Evolutionary conservation across 257 asterid species (phyloP), one percentile per base, ranked within the genome.

Genomic region (Solanum chmielewskii): DNA sequence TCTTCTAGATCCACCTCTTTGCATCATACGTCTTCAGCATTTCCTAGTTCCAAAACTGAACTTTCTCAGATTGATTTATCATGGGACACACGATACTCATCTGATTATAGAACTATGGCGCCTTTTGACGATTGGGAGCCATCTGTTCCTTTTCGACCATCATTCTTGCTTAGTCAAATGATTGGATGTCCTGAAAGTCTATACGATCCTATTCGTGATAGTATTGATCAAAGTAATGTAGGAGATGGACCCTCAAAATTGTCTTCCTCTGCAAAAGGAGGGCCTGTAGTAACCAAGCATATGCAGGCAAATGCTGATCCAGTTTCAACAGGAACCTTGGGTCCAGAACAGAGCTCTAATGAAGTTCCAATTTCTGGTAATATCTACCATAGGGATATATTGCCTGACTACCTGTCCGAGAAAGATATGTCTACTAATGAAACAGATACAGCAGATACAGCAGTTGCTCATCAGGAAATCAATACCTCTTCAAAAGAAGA

Each of bases 111-210:
- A 84, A 83, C 91, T 76, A 88, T 84, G 85, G 84, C 84, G 56
- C 88, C 89, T 83, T 92, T 89, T 88, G 86, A 87, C 86, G 85
- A 92, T 86, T 97, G 99, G 99, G 97, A 92, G 89, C 95, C 96
- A 64, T 95, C 98, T 60, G 90, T 83, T 87, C 97, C 97, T 90
- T 95, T 95, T 87, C 87, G 86, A 41, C 98, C 99, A 33, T 94
- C 96, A 5, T 93, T 91, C 88, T 90, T 87, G 68, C 87, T 97
- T 59, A 94, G 94, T 33, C 92, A 83, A 68, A 90, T 87, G 23
- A 88, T 96, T 39, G 92, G 94, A 86, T 85, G 90, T 90, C 89
- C 93, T 86, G 92, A 89, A 88, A 83, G 86, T 80, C 92, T 87
- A 10, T 86, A 91, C 73, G 92, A 94, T n/a, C 95, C 97, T 69